Percentiles rank a stretch among this genome's conserved stretches.
Evolutionary conservation across 2,329 filamentous ascomycete genomes (phyloP).

Genomic region (Trichoderma gracile): DNA sequence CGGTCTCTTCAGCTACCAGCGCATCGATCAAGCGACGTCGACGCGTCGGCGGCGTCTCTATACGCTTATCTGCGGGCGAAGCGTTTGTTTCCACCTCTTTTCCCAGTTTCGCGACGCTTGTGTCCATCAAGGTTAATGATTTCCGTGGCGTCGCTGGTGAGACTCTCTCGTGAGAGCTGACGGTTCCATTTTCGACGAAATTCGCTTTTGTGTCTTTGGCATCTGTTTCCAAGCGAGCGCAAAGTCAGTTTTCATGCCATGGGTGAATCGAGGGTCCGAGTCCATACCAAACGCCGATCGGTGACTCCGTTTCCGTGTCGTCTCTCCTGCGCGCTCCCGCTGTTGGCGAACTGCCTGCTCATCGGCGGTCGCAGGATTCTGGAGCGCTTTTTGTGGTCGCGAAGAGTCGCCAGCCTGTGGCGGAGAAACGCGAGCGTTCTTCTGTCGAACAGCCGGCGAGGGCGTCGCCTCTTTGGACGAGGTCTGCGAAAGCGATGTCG

Average conservation of each 20-base stretch:
- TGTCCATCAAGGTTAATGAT: not conserved
- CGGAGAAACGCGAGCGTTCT: not conserved
- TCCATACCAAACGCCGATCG: slow-evolving; percentile 16
- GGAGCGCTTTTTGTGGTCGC: slow-evolving; percentile 1
- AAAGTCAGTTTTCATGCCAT: not conserved
- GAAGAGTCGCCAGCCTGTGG: not conserved
- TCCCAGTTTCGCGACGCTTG: not conserved
- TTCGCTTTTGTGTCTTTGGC: not conserved
- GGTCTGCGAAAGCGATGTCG: slow-evolving; percentile 4
- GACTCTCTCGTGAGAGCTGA: not conserved
- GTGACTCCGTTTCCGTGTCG: slow-evolving; percentile 9
- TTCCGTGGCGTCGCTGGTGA: not conserved
- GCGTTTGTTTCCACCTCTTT: not conserved
- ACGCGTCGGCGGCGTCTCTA: slow-evolving; percentile 13
- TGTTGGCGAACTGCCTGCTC: not conserved
- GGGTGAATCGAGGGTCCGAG: not conserved
- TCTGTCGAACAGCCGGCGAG: not conserved
- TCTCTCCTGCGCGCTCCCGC: not conserved
- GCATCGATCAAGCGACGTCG: slow-evolving; percentile 26
- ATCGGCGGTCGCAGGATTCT: not conserved
- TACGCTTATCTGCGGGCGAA: not conserved
- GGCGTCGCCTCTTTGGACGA: not conserved
- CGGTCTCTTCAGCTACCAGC: slow-evolving; percentile 12
- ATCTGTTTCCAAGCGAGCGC: not conserved
- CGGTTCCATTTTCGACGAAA: not conserved